Base-by-base conservation (phyloP, 2,329 filamentous ascomycete genomes). In the Ramularia endophylla region DNA sequence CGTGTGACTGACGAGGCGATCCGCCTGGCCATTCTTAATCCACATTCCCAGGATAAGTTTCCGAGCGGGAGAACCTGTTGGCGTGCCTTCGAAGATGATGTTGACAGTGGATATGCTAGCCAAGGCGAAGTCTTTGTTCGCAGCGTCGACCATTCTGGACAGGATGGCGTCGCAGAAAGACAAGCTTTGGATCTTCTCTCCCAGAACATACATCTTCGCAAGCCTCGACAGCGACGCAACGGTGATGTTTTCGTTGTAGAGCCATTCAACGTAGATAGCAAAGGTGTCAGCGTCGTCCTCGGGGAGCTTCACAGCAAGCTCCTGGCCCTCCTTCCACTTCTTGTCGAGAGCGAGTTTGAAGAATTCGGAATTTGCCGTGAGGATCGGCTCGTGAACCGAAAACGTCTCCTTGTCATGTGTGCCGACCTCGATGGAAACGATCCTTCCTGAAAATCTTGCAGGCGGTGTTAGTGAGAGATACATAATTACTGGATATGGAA, bases 231-330 rank as follows among this genome's bases (percentile, higher is more conserved):
- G 7, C 15, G 31, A 11, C 7, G 22, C 22, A 25, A 11, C 22
- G 22, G 22, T 25, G 22, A 33, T 18, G 2, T 33, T 8, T 5
- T 18, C 8, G 3, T 33, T 16, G 29, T 48, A 55, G 8, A 52
- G 44, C 52, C 52, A 55, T 20, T 53, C 27, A 5, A 50, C 29
- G 31, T 48, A 55, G 8, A 44, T 44, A n/a, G 41, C 43, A 18
- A 51, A 44, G 5, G 51, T 42, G 5, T 48, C 43, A 16, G 17
- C 20, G n/a, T 41, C 36, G 29, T 51, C 51, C 20, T 44, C 27
- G 1, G 51, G 51, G 2, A 51, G 35, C 15, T 51, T 46, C 9
- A 53, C 40, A 2, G 34, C 29, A 11, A 40, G 36, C 3, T 40
- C 41, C 12, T 38, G 42, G 11, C 48, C 48, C 39, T 51, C 48